phyloP scores from a whole-genome alignment of 192 early-diverging fungal species.

The Spizellomyces sp. region DNA sequence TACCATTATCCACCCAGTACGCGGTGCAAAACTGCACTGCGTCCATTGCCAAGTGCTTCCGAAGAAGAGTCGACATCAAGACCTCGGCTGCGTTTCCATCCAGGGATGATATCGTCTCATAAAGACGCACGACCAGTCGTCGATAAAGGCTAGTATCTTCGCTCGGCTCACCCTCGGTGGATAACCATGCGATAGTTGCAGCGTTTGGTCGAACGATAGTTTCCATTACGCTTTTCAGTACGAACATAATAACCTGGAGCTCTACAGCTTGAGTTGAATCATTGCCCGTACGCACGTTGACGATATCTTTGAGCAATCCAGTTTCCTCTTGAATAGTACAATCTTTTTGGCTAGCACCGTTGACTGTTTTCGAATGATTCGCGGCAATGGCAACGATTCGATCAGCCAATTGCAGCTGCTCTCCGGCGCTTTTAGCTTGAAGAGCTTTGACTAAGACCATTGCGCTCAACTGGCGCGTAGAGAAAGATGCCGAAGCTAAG shows the following conservation, averaged over 20 bases:
- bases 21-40: slow-evolving; percentile 21
- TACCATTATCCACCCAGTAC: slow-evolving; percentile 1
- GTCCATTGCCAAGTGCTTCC: slow-evolving; percentile 15
- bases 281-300: not conserved
- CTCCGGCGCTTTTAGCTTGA: not conserved
- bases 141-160: not conserved
- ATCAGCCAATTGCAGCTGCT: not conserved
- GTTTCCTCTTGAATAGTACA: not conserved
- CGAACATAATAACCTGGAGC: not conserved
- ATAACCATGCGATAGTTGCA: not conserved
- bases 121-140: not conserved
- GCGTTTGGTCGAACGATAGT: not conserved
- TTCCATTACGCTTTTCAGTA: not conserved
- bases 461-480: not conserved
- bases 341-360: too few species aligned
- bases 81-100: slow-evolving; percentile 26
- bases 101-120: not conserved
- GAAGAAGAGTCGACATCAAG: slow-evolving; percentile 34
- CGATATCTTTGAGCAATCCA: not conserved
- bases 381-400: not conserved
- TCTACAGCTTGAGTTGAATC: not conserved
- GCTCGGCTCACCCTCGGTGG: not conserved
- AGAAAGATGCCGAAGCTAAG: not conserved
- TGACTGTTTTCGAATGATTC: not conserved
- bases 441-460: not conserved